phyloP scores from a whole-genome alignment of 2,329 filamentous ascomycete species.

The Penicillium sp. region DNA sequence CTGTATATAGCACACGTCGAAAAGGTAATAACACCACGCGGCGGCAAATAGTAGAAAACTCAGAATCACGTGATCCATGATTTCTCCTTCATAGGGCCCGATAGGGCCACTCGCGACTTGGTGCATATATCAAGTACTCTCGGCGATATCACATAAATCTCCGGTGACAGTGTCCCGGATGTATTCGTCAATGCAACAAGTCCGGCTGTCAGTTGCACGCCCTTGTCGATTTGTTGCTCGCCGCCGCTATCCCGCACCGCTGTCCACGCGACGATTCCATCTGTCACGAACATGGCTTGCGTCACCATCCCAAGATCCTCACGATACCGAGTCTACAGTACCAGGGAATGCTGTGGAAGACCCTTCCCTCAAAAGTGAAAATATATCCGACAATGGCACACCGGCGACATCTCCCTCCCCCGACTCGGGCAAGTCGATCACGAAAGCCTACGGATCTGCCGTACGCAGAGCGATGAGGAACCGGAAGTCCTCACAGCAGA shows the following conservation, averaged over 20 bases:
- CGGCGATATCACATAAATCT: constrained; percentile 14
- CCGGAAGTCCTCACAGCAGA: constrained; percentile 23
- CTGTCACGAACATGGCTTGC: constrained; percentile 29
- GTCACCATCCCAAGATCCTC: constrained; percentile 28
- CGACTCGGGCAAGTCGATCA: constrained; percentile 21
- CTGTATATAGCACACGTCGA: background rate
- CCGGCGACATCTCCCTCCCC: constrained; percentile 8
- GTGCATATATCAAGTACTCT: constrained; percentile 9
- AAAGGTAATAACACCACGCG: background rate
- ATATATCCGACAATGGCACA: constrained; percentile 5
- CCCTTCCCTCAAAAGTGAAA: constrained; percentile 1
- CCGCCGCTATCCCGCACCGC: constrained; percentile 32
- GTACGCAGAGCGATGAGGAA: constrained; percentile 39
- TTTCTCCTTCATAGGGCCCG: constrained; percentile 12
- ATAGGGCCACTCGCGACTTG: constrained; percentile 5
- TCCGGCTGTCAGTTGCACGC: constrained; percentile 32
- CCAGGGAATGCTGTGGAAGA: constrained; percentile 22
- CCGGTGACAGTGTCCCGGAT: constrained; percentile 32
- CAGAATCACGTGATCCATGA: constrained; percentile 14
- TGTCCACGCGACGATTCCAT: constrained; percentile 31
- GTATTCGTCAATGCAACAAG: constrained; percentile 39
- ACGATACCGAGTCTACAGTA: constrained; percentile 19
- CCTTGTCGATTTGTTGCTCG: constrained; percentile 38
- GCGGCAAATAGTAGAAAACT: background rate
- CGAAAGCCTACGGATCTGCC: constrained; percentile 39